Conservation (phyloP, 352 stramenopile genomes). For the Pythium volutum region DNA sequence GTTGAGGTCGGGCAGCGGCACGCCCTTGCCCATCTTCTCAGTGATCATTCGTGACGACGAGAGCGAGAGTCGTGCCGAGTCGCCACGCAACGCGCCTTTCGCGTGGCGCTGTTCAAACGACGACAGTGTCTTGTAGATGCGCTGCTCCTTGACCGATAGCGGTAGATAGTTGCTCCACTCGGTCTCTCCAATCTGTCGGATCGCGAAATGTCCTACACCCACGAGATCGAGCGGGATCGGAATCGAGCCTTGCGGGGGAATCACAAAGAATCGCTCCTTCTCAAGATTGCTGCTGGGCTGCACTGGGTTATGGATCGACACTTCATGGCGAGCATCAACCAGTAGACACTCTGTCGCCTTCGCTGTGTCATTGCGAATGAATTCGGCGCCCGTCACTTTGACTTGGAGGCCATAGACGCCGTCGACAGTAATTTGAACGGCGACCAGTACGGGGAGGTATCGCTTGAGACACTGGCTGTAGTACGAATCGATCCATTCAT, state of each 20-base stretch:
- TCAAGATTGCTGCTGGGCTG: constrained; percentile 29
- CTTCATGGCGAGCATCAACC: constrained; percentile 43
- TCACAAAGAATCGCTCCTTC: constrained; percentile 50
- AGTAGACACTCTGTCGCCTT: constrained; percentile 78
- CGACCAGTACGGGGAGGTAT: constrained; percentile 71
- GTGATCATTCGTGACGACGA: constrained; percentile 53
- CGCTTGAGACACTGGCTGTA: constrained; percentile 58
- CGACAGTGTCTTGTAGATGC: constrained; percentile 73
- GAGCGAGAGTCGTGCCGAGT: constrained; percentile 33
- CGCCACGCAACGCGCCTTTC: constrained; percentile 53
- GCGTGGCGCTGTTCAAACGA: constrained; percentile 66
- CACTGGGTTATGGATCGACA: constrained; percentile 55
- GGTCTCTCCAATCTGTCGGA: constrained; percentile 80
- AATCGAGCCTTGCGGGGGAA: constrained; percentile 50
- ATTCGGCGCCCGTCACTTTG: constrained; percentile 63
- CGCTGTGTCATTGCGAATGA: constrained; percentile 74
- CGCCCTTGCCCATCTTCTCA: constrained; percentile 68
- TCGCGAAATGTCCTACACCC: constrained; percentile 65
- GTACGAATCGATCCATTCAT: constrained; percentile 87
- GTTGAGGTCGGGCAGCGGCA: constrained; percentile 44
- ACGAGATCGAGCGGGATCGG: constrained; percentile 77
- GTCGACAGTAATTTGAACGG: constrained; percentile 68
- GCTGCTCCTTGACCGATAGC: constrained; percentile 68
- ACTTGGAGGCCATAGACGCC: constrained; percentile 76
- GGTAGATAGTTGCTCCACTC: constrained; percentile 81